These are phyloP conservation scores for Ogataea sp. DNA, from an alignment of 805 yeast species.

Conservation along the genomic window DNA sequence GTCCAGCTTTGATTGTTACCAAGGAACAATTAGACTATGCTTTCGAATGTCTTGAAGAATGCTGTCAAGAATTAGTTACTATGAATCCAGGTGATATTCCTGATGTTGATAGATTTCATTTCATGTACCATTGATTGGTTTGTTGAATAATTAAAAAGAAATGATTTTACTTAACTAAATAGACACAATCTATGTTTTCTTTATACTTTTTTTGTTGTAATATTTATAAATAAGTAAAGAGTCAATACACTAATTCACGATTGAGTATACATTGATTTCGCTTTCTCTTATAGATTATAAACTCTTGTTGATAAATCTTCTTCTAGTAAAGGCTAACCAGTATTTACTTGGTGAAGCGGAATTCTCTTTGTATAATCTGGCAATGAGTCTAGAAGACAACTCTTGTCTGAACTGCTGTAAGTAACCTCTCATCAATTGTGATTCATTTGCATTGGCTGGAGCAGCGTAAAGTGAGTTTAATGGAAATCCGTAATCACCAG, in stretches of 20 bases:
- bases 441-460: slow-evolving; percentile 66
- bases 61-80: slow-evolving; percentile 9
- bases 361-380: slow-evolving; percentile 59
- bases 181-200: not conserved
- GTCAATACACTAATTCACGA: no score
- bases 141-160: no score
- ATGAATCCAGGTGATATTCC: slow-evolving; percentile 11
- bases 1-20: slow-evolving; percentile 15
- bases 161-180: not conserved
- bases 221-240: no score
- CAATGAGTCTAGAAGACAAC: slow-evolving; percentile 70
- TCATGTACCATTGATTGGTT: slow-evolving; percentile 5
- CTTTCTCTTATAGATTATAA: no score
- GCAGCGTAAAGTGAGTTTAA: slow-evolving; percentile 71
- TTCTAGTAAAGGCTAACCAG: slow-evolving; percentile 94
- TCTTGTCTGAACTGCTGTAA: slow-evolving; percentile 94
- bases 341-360: slow-evolving; percentile 66
- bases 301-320: slow-evolving; percentile 92
- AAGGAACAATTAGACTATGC: slow-evolving; percentile 12
- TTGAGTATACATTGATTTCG: no score
- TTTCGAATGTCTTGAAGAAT: slow-evolving; percentile 10
- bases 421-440: slow-evolving; percentile 72
- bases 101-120: slow-evolving; percentile 11
- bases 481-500: slow-evolving; percentile 95
- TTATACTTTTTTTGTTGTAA: not conserved